Conservation (phyloP, 2,329 filamentous ascomycete genomes). For the Harringtonia aguacate region DNA sequence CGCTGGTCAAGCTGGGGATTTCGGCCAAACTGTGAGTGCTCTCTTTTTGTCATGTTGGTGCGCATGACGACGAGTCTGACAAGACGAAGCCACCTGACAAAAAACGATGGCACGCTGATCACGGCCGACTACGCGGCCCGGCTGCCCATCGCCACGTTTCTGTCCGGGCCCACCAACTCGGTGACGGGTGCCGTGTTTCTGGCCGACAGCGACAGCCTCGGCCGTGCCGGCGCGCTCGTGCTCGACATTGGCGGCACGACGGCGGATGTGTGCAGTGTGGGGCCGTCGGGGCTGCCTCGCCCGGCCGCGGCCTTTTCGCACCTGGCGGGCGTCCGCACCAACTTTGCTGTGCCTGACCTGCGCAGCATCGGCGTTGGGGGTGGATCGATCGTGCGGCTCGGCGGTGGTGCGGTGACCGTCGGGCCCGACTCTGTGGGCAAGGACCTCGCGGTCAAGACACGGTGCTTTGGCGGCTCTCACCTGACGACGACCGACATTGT, state of each 20-base stretch:
- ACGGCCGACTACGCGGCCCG: constrained; percentile 39
- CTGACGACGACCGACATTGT: constrained; percentile 13
- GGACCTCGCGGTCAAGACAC: constrained; percentile 11
- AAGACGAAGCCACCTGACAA: constrained; percentile 34
- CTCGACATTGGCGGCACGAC: constrained; percentile 58
- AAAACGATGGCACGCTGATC: constrained; percentile 52
- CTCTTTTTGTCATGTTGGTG: no score
- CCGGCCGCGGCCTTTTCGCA: constrained; percentile 52
- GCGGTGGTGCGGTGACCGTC: constrained; percentile 3
- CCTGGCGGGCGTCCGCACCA: constrained; percentile 50
- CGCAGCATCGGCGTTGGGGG: constrained; percentile 49
- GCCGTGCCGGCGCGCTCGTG: background rate
- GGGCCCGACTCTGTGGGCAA: constrained; percentile 16
- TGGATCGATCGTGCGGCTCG: constrained; percentile 35
- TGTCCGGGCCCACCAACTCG: constrained; percentile 51
- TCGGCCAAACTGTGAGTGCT: background rate
- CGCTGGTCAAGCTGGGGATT: background rate
- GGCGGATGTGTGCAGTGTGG: constrained; percentile 49
- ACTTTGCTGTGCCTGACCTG: constrained; percentile 45
- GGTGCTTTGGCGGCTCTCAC: constrained; percentile 13
- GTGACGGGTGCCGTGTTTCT: constrained; percentile 53
- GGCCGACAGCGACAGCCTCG: constrained; percentile 22
- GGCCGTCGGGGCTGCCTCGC: constrained; percentile 51
- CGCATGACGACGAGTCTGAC: no score
- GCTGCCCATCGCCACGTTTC: constrained; percentile 50